Evolutionary conservation across 1,284 basidiomycete species (phyloP).

Genomic region (Rhodofomes roseus): DNA sequence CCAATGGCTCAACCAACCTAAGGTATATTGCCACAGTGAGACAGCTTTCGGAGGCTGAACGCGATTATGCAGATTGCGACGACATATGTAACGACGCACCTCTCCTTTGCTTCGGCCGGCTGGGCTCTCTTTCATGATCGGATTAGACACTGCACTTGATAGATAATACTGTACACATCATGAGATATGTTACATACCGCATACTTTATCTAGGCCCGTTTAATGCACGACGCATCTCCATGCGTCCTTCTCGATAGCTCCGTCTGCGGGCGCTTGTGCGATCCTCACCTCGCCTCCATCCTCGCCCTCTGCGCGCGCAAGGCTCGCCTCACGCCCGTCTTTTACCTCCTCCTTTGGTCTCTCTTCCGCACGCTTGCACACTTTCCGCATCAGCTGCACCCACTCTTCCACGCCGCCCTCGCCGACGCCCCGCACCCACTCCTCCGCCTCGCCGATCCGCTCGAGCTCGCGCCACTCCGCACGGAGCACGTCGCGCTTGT

Average conservation of each 20-base stretch:
- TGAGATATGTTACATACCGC: background rate
- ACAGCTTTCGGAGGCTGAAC: no score
- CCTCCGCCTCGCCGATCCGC: constrained; percentile 47
- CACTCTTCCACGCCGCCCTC: constrained; percentile 52
- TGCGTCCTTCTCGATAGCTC: background rate
- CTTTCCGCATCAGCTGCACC: constrained; percentile 51
- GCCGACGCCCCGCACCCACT: constrained; percentile 62
- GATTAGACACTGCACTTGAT: background rate
- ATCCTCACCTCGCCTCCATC: background rate
- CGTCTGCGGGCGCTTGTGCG: background rate
- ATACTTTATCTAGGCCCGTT: background rate
- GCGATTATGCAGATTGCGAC: no score
- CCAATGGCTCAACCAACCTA: background rate
- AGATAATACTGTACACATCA: background rate
- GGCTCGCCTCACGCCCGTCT: background rate
- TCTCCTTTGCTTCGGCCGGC: background rate
- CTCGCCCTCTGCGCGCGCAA: background rate
- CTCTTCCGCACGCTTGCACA: constrained; percentile 39
- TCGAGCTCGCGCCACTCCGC: constrained; percentile 58
- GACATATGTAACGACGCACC: background rate
- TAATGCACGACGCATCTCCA: background rate
- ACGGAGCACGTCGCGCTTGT: constrained; percentile 45
- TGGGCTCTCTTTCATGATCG: background rate
- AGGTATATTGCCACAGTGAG: background rate
- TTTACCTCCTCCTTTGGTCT: constrained; percentile 2